phyloP scores from a whole-genome alignment of 2,329 filamentous ascomycete genomes.

The Teratosphaeriaceae sp. region DNA sequence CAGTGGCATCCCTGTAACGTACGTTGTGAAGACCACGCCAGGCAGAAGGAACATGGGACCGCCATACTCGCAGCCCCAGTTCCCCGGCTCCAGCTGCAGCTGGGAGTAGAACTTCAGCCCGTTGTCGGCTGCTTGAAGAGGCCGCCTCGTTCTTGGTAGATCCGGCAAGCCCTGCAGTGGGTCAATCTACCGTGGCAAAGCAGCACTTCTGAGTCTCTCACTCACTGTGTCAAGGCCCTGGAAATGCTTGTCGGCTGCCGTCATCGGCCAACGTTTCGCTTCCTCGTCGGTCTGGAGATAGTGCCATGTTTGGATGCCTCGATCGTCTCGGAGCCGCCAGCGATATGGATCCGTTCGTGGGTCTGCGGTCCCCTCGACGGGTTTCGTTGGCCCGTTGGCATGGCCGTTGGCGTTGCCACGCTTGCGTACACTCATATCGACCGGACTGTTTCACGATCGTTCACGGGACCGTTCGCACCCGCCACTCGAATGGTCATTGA shows the following conservation, averaged over 20 bases:
- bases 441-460: not conserved
- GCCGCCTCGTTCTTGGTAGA: conserved; percentile 62
- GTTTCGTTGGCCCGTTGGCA: conserved; percentile 15
- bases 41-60: conserved; percentile 94
- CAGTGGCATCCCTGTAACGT: conserved; percentile 82
- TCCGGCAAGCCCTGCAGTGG: conserved; percentile 60
- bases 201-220: not conserved
- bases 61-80: conserved; percentile 97
- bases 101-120: conserved; percentile 83
- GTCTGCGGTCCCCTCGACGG: conserved; percentile 4
- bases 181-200: conserved; percentile 6
- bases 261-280: conserved; percentile 73
- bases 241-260: conserved; percentile 80
- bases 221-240: conserved; percentile 71
- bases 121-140: conserved; percentile 73
- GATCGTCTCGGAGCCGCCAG: conserved; percentile 80
- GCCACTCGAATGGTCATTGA: too few relatives aligned
- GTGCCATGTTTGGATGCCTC: conserved; percentile 87
- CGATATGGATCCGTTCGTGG: conserved; percentile 63
- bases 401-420: conserved; percentile 11
- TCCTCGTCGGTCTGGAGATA: conserved; percentile 72
- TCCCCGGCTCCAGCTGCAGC: conserved; percentile 78
- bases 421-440: conserved; percentile 13
- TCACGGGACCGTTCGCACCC: too few relatives aligned
- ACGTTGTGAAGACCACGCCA: conserved; percentile 77